phyloP scores from a whole-genome alignment of 1,139 yeast species.

The Kodamaea anthophila region DNA sequence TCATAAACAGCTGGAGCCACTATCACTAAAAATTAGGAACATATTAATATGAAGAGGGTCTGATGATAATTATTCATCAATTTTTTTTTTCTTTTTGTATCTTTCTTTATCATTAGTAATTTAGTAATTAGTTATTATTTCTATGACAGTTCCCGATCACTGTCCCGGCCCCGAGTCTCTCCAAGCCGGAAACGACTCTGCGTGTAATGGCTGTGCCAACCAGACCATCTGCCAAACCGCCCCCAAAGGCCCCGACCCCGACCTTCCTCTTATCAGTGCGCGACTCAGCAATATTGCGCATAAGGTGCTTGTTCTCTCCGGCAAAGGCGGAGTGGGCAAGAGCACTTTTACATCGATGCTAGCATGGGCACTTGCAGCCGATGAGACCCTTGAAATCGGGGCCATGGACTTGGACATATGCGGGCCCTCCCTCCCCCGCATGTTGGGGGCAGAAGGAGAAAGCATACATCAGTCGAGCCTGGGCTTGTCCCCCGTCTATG shows the following conservation, averaged over 20 bases:
- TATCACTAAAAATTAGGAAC: no score
- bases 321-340: conserved; percentile 98
- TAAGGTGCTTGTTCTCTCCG: conserved; percentile 80
- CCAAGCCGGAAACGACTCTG: conserved; percentile 87
- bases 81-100: no score
- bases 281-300: conserved; percentile 68
- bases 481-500: conserved; percentile 97
- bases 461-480: conserved; percentile 80
- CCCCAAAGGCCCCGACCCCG: conserved; percentile 96
- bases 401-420: conserved; percentile 97
- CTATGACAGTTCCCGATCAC: no score
- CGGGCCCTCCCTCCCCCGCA: conserved; percentile 93
- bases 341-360: conserved; percentile 93
- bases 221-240: conserved; percentile 81
- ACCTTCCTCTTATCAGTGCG: conserved; percentile 69
- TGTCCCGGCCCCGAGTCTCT: conserved; percentile 98
- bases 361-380: conserved; percentile 93
- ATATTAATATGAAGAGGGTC: no score
- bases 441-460: conserved; percentile 91
- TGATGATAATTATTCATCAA: no score
- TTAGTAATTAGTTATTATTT: no score
- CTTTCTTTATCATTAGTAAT: no score
- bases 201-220: conserved; percentile 93
- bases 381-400: conserved; percentile 81
- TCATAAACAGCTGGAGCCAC: no score